Evolutionary conservation across 2,329 filamentous ascomycete species (phyloP).

Genomic region (Gyromitra esculenta): DNA sequence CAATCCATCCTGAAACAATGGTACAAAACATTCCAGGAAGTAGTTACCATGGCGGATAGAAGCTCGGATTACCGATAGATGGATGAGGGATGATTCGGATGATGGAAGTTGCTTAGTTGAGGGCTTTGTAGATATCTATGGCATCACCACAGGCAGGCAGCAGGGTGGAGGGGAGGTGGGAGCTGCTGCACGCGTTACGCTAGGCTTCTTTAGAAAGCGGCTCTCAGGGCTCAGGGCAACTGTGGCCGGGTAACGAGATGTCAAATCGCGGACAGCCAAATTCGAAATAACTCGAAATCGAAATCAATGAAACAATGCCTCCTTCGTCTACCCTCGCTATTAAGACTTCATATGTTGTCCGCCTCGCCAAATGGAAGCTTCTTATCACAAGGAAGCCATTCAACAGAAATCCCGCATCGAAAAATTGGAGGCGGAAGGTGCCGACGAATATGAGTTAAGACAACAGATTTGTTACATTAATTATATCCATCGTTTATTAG

Average conservation of each 20-base stretch:
- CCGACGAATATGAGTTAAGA: conserved; percentile 77
- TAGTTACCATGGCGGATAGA: conserved; percentile 46
- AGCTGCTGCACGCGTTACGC: conserved; percentile 42
- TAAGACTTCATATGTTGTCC: conserved; percentile 79
- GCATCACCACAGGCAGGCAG: conserved; percentile 33
- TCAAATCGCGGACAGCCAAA: conserved; percentile 12
- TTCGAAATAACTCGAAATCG: not conserved
- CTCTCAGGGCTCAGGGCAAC: conserved; percentile 49
- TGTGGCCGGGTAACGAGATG: conserved; percentile 37
- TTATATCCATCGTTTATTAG: not conserved
- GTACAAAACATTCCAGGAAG: conserved; percentile 16
- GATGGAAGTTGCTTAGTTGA: conserved; percentile 43
- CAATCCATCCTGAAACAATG: conserved; percentile 35
- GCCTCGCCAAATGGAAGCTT: conserved; percentile 87
- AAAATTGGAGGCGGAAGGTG: conserved; percentile 70
- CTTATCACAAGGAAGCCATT: conserved; percentile 85
- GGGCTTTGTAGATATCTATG: conserved; percentile 43
- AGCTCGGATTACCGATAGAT: conserved; percentile 25
- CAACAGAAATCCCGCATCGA: conserved; percentile 77
- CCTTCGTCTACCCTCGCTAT: conserved; percentile 80
- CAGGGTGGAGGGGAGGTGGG: conserved; percentile 41
- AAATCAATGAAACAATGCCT: conserved; percentile 69
- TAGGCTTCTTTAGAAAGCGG: conserved; percentile 32
- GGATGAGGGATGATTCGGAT: conserved; percentile 36
- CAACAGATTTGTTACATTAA: conserved; percentile 75